Evolutionary conservation across 2,329 filamentous ascomycete species (phyloP), one percentile per base, ranked within the genome.

Genomic region (Aspergillus hortae): DNA sequence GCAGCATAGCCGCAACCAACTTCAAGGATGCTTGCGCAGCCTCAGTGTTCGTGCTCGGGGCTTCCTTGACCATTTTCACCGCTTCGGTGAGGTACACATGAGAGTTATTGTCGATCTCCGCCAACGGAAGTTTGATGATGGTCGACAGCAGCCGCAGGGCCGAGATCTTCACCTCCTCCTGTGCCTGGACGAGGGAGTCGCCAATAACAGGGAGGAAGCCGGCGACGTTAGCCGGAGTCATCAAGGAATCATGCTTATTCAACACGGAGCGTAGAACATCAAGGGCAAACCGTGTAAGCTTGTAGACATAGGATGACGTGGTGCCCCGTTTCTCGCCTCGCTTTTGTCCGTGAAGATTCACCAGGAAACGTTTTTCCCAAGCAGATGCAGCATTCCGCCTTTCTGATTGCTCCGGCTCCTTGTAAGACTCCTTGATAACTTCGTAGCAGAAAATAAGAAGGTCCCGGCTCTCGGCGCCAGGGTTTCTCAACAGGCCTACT

Each of bases 361-460:
- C 79, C 7, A 97, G 77, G 63, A 94, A 96, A 51, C 87, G 85
- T 51, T 65, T 53, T 49, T 67, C 65, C 12, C 57, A 57, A 6
- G 60, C 56, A 38, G 68, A 59, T 53, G 59, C 69, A 48, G 52
- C 62, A 49, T 55, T 57, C 57, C 56, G 55, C 51, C 44, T 52
- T 30, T 44, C 63, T 55, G 17, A 67, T 6, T 75, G 77, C 60
- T 77, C 81, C 49, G 80, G 77, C 52, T 81, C 82, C 54, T 82
- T 83, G 69, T 96, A 95, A 0, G 90, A 88, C 56, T 92, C 87
- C 65, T 95, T 89, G 38, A 97, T 89, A 44, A 97, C 82, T 69
- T 97, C 90, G 67, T 96, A 97, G 68, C 92, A 96, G 70, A 99
- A 96, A 0, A 96, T 76, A n/a, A 99, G 76, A 38, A 92, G 86